A percentile compares a stretch with the other conserved stretches of the same genome.
Evolutionary conservation across 805 yeast genomes (phyloP).

Genomic region (Naumovozyma castellii): DNA sequence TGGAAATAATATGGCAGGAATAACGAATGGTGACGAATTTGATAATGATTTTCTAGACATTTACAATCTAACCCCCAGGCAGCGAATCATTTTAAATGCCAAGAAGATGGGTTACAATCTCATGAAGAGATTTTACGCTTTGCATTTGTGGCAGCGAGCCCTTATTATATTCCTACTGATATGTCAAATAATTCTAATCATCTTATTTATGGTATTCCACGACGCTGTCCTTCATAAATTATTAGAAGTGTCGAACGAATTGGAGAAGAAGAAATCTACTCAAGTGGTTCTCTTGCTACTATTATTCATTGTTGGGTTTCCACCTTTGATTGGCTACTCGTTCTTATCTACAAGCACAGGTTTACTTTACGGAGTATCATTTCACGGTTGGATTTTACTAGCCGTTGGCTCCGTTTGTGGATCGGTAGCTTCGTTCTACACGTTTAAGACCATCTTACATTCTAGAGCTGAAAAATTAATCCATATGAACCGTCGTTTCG

Average conservation of each 20-base stretch:
- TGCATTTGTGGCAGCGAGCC: slow-evolving; percentile 20
- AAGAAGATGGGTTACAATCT: slow-evolving; percentile 10
- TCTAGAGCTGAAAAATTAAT: slow-evolving; percentile 54
- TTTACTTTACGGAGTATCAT: slow-evolving; percentile 68
- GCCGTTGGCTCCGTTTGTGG: slow-evolving; percentile 64
- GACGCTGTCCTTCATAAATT: slow-evolving; percentile 25
- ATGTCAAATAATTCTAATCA: slow-evolving; percentile 9
- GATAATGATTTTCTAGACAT: slow-evolving; percentile 26
- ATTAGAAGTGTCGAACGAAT: slow-evolving; percentile 37
- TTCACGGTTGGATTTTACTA: slow-evolving; percentile 67
- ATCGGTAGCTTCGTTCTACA: slow-evolving; percentile 61
- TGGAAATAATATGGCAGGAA: not conserved
- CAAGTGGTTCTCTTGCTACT: slow-evolving; percentile 40
- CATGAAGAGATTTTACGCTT: slow-evolving; percentile 9
- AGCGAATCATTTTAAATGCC: slow-evolving; percentile 19
- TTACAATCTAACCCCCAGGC: slow-evolving; percentile 27
- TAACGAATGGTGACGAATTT: slow-evolving; percentile 5
- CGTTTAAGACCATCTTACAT: slow-evolving; percentile 51
- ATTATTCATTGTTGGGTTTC: slow-evolving; percentile 67
- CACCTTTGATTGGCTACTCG: slow-evolving; percentile 82
- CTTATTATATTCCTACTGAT: slow-evolving; percentile 9
- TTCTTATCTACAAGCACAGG: slow-evolving; percentile 61
- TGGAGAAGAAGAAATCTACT: slow-evolving; percentile 35
- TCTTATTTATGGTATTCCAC: slow-evolving; percentile 21
- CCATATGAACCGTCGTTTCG: slow-evolving; percentile 50